Evolutionary conservation across 495 filamentous ascomycete genomes (phyloP), one percentile per base, ranked within the genome.

Genomic region (Aeminium ludgeri): DNA sequence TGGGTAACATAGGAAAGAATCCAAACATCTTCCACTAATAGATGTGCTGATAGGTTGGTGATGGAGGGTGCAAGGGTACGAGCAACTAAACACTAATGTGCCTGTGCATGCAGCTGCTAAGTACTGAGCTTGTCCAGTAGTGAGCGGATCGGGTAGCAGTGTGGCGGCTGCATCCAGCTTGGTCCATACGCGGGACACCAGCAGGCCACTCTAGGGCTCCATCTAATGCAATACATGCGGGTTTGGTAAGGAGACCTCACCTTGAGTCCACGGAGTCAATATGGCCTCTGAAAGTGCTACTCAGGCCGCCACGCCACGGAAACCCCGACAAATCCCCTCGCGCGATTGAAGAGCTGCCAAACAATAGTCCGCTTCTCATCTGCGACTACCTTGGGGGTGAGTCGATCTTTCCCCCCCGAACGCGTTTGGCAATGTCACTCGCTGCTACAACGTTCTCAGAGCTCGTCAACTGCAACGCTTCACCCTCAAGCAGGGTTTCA

Each of bases 71-170:
- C 27, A 64, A 59, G 1, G 63, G 66, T 34, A 69, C 66, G 1
- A 62, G 60, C 2, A 67, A 68, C 18, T 70, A 69, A 37, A 69
- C 67, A 1, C 58, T 69, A 20, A 66, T 65, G 47, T 59, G 62
- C 18, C 65, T 68, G 43, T 55, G 55, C 33, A 64, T 71, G 41
- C 66, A 74, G 52, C 51, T 71, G 30, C 63, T 78, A n/a, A n/a
- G n/a, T n/a, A n/a, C n/a, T n/a, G 51, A 75, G 68, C 59, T 70
- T 78, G 63, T 66, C 77, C 60, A 60, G 66, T 46, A 66, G 69
- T 44, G 64, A 69, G 46, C 55, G 41, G 32, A 28, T 70, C 13
- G 66, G 68, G 39, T 64, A 69, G 38, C 52, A 54, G 1, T 31
- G 44, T 23, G 44, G 53, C 10, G 20, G 35, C n/a, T 17, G n/a